These are phyloP conservation scores for Eimeria maxima DNA, from an alignment of 169 alveolate genomes.

Conservation along the genomic window DNA sequence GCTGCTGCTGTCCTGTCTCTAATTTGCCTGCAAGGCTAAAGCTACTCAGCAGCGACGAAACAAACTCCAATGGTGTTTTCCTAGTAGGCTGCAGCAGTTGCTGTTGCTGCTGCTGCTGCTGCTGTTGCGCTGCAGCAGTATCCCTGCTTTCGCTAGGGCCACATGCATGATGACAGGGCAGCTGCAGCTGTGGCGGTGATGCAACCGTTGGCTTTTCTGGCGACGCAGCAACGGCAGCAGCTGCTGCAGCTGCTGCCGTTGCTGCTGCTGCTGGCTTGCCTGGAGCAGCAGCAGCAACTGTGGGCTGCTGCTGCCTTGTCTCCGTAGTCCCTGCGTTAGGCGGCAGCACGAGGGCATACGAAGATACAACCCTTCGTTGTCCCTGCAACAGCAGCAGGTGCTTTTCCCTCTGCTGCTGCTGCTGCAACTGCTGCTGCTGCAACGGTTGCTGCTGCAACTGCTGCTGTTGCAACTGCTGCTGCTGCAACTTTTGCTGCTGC, in stretches of 20 bases:
- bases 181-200: constrained; percentile 4
- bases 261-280: constrained; percentile 25
- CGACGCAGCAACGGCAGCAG: not conserved
- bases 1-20: constrained; percentile 6
- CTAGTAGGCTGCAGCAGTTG: not conserved
- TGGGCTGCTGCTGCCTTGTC: not conserved
- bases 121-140: constrained; percentile 41
- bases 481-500: not conserved
- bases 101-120: constrained; percentile 22
- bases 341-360: constrained; percentile 12
- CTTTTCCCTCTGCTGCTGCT: not conserved
- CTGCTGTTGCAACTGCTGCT: not conserved
- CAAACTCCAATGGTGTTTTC: constrained; percentile 25
- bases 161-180: not conserved
- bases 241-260: not conserved
- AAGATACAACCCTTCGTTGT: constrained; percentile 47
- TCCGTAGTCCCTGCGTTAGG: not conserved
- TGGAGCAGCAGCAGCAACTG: too few species aligned
- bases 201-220: not conserved
- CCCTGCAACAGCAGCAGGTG: constrained; percentile 35
- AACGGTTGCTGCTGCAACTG: constrained; percentile 10
- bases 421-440: constrained; percentile 33
- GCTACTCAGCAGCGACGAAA: constrained; percentile 31
- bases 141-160: not conserved
- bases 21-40: constrained; percentile 24